Conservation (phyloP, 768 basidiomycete genomes). For the Rickenella mellea region DNA sequence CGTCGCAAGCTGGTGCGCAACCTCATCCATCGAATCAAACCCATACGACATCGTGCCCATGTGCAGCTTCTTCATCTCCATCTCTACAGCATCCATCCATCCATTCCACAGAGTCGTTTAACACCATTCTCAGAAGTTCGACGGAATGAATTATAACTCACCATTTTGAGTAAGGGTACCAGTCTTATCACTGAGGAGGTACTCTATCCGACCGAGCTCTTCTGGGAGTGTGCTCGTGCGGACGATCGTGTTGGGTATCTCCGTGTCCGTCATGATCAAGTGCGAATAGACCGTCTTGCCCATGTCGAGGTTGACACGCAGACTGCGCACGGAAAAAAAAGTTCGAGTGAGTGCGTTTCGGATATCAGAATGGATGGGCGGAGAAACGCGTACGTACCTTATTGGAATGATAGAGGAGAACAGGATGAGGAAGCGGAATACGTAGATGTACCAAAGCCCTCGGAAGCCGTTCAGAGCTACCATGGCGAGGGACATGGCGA, state of each 20-base stretch:
- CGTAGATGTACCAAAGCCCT: constrained; percentile 92
- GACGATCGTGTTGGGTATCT: constrained; percentile 94
- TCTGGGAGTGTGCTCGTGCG: constrained; percentile 97
- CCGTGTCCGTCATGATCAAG: constrained; percentile 86
- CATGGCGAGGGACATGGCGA: constrained; percentile 80
- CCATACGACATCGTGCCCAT: constrained; percentile 99
- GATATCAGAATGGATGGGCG: not conserved
- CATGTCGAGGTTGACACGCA: constrained; percentile 99
- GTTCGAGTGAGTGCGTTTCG: not conserved
- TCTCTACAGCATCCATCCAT: constrained; percentile 48
- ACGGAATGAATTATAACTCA: constrained; percentile 21
- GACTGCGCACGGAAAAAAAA: constrained; percentile 31
- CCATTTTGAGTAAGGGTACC: constrained; percentile 97
- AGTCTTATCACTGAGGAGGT: constrained; percentile 94
- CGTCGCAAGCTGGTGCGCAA: constrained; percentile 80
- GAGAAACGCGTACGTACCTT: constrained; percentile 47
- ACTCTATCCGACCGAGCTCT: constrained; percentile 91
- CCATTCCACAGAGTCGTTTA: too few relatives aligned
- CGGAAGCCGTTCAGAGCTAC: constrained; percentile 96
- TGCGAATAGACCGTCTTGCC: constrained; percentile 97
- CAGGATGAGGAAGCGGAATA: constrained; percentile 92
- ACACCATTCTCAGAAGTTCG: too few relatives aligned
- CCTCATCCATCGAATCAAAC: constrained; percentile 98
- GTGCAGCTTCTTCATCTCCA: constrained; percentile 99
- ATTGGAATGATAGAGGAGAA: constrained; percentile 99